A percentile compares a stretch with the other conserved stretches of the same genome.
These are phyloP conservation scores for Dentipellis fragilis DNA, from an alignment of 768 basidiomycete genomes.

Conservation along the genomic window DNA sequence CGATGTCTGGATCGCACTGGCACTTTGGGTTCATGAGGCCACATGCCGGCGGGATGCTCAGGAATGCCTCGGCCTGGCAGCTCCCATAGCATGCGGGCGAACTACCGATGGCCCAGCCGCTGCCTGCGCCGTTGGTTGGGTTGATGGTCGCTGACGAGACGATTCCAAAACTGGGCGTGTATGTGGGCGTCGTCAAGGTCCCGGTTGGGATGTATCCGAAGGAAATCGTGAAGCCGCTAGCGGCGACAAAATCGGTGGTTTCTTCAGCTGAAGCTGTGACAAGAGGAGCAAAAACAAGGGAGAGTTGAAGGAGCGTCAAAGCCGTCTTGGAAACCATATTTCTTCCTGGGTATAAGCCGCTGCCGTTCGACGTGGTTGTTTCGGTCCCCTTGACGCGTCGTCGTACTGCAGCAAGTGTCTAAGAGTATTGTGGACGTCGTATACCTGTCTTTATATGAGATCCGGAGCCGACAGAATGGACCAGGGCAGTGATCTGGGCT, in stretches of 20 bases:
- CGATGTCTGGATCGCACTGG: not conserved
- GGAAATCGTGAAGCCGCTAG: not conserved
- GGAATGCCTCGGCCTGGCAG: not conserved
- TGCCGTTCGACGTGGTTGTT: too few relatives aligned
- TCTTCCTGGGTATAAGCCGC: too few relatives aligned
- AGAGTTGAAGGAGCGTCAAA: not conserved
- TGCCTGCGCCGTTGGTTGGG: not conserved
- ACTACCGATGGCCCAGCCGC: not conserved
- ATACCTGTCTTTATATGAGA: too few relatives aligned
- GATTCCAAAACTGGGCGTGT: not conserved
- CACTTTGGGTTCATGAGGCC: not conserved
- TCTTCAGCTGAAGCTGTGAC: not conserved
- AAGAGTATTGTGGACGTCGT: too few relatives aligned
- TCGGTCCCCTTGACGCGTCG: too few relatives aligned
- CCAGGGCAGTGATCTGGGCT: too few relatives aligned
- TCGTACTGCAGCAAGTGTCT: too few relatives aligned
- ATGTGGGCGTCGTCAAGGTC: not conserved
- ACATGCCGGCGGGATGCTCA: not conserved
- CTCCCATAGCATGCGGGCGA: not conserved
- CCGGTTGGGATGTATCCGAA: not conserved
- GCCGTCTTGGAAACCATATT: not conserved
- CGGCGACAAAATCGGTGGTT: not conserved
- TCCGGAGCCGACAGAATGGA: too few relatives aligned
- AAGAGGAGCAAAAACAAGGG: not conserved
- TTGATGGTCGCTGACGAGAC: not conserved